Conservation (phyloP, 129 eudicot species). For the Chrysanthemum makinoi region DNA sequence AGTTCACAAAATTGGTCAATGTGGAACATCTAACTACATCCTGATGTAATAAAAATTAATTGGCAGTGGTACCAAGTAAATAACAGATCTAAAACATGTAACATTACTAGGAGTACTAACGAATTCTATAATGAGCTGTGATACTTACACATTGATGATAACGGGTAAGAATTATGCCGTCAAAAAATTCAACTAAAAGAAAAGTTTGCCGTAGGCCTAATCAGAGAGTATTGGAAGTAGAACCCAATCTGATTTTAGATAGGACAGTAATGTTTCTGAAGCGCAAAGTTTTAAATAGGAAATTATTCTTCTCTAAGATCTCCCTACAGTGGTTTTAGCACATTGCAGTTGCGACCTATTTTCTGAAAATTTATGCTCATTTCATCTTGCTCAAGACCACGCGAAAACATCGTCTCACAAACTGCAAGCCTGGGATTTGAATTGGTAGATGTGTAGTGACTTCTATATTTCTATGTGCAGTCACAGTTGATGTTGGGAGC, state of each 20-base stretch:
- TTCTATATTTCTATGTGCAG: constrained; percentile 1
- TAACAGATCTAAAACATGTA: background rate
- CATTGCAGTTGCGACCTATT: background rate
- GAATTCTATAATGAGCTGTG: no score
- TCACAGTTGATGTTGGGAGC: constrained; percentile 24
- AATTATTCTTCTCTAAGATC: background rate
- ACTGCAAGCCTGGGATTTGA: background rate
- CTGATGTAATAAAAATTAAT: no score
- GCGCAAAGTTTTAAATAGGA: background rate
- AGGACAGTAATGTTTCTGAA: background rate
- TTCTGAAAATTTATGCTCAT: background rate
- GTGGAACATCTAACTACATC: background rate
- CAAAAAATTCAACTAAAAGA: background rate
- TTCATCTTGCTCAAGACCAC: background rate
- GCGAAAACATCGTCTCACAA: background rate
- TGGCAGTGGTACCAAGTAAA: background rate
- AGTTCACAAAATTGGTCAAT: background rate
- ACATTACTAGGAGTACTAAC: no score
- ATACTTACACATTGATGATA: no score
- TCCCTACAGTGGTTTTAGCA: background rate
- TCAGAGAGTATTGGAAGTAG: background rate
- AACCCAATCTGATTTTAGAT: background rate
- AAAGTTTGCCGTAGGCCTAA: background rate
- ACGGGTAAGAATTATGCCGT: background rate
- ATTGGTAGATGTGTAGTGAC: background rate